Evolutionary conservation across 371 early-diverging fungal species (phyloP).

Genomic region (Quaeritorhiza haematococci): DNA sequence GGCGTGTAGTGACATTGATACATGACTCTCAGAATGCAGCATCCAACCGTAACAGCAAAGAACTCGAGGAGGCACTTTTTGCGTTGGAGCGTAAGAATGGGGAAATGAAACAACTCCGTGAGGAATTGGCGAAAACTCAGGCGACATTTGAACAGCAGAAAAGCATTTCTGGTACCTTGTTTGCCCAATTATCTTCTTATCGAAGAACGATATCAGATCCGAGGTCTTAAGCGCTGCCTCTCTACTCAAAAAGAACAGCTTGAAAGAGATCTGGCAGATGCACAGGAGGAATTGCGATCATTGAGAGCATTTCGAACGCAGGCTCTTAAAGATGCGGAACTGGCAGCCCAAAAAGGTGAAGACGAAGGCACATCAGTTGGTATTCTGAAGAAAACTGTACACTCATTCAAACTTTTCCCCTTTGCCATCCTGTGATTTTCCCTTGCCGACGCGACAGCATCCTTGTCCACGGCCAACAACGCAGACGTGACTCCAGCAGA

Average conservation of each 20-base stretch:
- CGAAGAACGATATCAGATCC: background rate
- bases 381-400: too few relatives aligned
- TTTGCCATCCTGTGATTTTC: background rate
- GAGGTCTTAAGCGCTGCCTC: background rate
- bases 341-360: background rate
- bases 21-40: background rate
- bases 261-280: conserved; percentile 19
- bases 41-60: conserved; percentile 18
- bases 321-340: conserved; percentile 25
- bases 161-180: conserved; percentile 12
- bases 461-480: conserved; percentile 6
- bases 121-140: conserved; percentile 30
- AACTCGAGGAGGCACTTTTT: conserved; percentile 41
- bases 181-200: background rate
- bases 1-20: background rate
- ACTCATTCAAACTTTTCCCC: too few relatives aligned
- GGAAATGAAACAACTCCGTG: conserved; percentile 36
- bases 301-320: conserved; percentile 23
- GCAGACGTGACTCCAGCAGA: conserved; percentile 20
- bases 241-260: conserved; percentile 17
- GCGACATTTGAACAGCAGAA: conserved; percentile 27
- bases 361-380: background rate
- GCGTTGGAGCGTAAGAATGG: conserved; percentile 35
- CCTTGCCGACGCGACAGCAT: background rate
- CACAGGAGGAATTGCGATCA: conserved; percentile 24